These are phyloP conservation scores for Hydnomerulius pinastri DNA, from an alignment of 768 basidiomycete species.

Conservation along the genomic window DNA sequence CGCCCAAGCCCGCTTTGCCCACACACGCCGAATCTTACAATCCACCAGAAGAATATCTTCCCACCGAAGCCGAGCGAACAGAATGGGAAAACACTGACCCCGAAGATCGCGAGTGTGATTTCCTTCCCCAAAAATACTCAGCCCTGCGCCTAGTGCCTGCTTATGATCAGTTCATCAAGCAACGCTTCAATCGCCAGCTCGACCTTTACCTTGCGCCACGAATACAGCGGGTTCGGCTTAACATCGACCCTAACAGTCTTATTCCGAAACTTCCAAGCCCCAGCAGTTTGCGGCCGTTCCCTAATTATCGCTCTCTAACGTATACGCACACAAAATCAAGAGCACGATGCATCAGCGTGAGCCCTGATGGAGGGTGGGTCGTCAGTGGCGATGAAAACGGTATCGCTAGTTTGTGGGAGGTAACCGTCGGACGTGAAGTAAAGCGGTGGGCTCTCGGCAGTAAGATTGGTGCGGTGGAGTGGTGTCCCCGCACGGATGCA, in stretches of 20 bases:
- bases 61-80: conserved; percentile 76
- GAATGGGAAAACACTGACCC: conserved; percentile 83
- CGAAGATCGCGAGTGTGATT: conserved; percentile 89
- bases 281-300: conserved; percentile 90
- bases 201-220: conserved; percentile 97
- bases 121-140: conserved; percentile 83
- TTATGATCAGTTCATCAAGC: conserved; percentile 88
- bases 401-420: conserved; percentile 87
- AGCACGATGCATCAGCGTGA: conserved; percentile 74
- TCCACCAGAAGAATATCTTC: conserved; percentile 95
- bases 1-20: conserved; percentile 88
- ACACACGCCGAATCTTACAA: conserved; percentile 98
- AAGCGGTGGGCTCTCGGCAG: conserved; percentile 82
- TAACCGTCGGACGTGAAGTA: conserved; percentile 84
- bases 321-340: conserved; percentile 69
- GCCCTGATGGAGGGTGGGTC: conserved; percentile 90
- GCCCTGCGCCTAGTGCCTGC: conserved; percentile 89
- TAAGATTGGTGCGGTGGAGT: conserved; percentile 84
- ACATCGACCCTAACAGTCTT: conserved; percentile 88
- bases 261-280: conserved; percentile 95
- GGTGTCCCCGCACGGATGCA: conserved; percentile 89
- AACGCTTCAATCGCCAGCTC: conserved; percentile 90
- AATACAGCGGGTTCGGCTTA: conserved; percentile 82
- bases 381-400: conserved; percentile 92
- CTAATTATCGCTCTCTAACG: conserved; percentile 74